Conservation (phyloP, 176 grass and related monocot species). For the Raddia guianensis region DNA sequence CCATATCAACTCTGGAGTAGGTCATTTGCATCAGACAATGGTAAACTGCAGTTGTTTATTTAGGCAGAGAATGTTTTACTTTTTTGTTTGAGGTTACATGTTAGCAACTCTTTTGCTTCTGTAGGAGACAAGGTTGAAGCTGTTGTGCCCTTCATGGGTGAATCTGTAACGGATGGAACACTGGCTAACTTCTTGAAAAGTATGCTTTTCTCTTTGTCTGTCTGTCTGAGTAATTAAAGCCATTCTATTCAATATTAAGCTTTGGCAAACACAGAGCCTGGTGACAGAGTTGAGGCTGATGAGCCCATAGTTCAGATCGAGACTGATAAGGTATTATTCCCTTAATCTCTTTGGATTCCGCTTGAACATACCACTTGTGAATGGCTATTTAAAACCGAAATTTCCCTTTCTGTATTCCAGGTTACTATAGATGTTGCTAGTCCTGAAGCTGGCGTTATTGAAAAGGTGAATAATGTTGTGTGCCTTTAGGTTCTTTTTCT, state of each 20-base stretch:
- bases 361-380: neutral
- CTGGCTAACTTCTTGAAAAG: conserved; percentile 92
- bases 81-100: neutral
- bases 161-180: conserved; percentile 99
- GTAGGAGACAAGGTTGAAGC: conserved; percentile 77
- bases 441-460: conserved; percentile 82
- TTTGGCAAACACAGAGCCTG: conserved; percentile 68
- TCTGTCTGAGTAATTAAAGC: neutral
- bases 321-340: conserved; percentile 75
- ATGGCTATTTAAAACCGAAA: neutral
- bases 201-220: conserved; percentile 28
- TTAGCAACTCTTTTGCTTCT: conserved; percentile 26
- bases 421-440: conserved; percentile 95
- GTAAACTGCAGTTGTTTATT: conserved; percentile 48
- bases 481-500: conserved; percentile 21
- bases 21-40: conserved; percentile 80
- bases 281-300: conserved; percentile 83
- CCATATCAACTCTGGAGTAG: conserved; percentile 82
- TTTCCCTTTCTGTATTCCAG: conserved; percentile 46
- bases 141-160: conserved; percentile 98
- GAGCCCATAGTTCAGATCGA: conserved; percentile 98
- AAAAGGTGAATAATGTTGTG: conserved; percentile 59
- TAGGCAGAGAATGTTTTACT: conserved; percentile 2
- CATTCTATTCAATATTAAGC: conserved; percentile 22
- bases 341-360: conserved; percentile 14